Evolutionary conservation across 805 yeast species (phyloP).

Genomic region (Metschnikowia matae): DNA sequence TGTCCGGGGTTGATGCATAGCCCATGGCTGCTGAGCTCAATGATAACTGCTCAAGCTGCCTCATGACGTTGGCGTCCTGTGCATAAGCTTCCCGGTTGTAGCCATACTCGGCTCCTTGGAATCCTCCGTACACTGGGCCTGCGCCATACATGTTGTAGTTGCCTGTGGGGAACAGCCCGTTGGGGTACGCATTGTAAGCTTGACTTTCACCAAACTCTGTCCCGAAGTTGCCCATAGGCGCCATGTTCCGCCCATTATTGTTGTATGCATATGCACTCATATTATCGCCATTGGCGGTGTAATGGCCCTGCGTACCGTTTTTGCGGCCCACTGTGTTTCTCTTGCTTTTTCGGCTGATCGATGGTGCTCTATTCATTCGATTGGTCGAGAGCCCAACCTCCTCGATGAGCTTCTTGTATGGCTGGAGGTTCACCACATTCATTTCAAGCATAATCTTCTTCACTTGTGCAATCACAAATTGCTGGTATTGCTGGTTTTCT

Average conservation of each 20-base stretch:
- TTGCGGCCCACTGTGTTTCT: constrained; percentile 6
- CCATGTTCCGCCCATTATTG: background rate
- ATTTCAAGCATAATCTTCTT: constrained; percentile 58
- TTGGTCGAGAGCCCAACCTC: constrained; percentile 71
- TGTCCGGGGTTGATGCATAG: constrained; percentile 42
- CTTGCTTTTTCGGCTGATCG: constrained; percentile 25
- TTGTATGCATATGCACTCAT: constrained; percentile 6
- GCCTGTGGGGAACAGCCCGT: background rate
- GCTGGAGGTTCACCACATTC: constrained; percentile 55
- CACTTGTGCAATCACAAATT: constrained; percentile 56
- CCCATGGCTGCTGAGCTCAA: constrained; percentile 46
- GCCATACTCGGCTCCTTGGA: background rate
- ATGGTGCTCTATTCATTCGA: constrained; percentile 26
- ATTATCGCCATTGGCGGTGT: background rate
- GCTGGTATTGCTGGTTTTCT: constrained; percentile 38
- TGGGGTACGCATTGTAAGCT: background rate
- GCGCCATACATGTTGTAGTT: background rate
- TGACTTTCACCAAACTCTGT: background rate
- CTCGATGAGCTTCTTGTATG: constrained; percentile 81
- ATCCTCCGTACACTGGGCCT: constrained; percentile 1
- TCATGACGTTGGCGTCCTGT: constrained; percentile 32
- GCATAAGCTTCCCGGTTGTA: background rate
- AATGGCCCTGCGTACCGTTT: background rate
- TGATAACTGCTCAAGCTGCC: constrained; percentile 44
- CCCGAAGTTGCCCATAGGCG: background rate